phyloP scores from a whole-genome alignment of 2,329 filamentous ascomycete species.

The Fusarium mundagurra region DNA sequence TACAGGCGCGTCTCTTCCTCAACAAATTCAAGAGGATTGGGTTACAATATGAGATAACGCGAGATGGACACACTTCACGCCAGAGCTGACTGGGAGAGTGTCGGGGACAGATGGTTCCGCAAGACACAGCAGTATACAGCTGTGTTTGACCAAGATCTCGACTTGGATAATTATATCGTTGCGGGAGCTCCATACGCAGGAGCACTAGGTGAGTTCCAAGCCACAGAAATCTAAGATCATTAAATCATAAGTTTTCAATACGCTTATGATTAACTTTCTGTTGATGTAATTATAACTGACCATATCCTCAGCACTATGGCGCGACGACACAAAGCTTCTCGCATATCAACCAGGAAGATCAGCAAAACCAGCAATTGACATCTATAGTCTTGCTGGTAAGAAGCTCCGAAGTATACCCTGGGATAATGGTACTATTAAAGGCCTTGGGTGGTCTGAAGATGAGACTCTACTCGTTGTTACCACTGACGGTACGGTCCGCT shows the following conservation, averaged over 20 bases:
- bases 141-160: conserved; percentile 91
- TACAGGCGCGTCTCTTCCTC: not conserved
- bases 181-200: conserved; percentile 93
- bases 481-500: conserved; percentile 88
- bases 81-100: conserved; percentile 91
- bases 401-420: conserved; percentile 86
- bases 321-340: conserved; percentile 86
- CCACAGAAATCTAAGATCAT: not conserved
- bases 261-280: conserved; percentile 13
- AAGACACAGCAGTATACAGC: conserved; percentile 93
- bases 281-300: conserved; percentile 10
- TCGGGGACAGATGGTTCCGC: conserved; percentile 94
- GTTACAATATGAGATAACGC: conserved; percentile 46
- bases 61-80: conserved; percentile 70
- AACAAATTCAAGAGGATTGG: not conserved
- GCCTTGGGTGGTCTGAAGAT: conserved; percentile 95
- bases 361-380: conserved; percentile 86
- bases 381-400: conserved; percentile 93
- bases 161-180: conserved; percentile 94
- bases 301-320: conserved; percentile 76
- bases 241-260: not conserved
- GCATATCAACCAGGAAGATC: conserved; percentile 77
- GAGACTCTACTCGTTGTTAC: conserved; percentile 91
- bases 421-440: conserved; percentile 89
- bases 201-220: conserved; percentile 77